Base-by-base conservation (phyloP, 345 rosid species). In the Dimocarpus longan region DNA sequence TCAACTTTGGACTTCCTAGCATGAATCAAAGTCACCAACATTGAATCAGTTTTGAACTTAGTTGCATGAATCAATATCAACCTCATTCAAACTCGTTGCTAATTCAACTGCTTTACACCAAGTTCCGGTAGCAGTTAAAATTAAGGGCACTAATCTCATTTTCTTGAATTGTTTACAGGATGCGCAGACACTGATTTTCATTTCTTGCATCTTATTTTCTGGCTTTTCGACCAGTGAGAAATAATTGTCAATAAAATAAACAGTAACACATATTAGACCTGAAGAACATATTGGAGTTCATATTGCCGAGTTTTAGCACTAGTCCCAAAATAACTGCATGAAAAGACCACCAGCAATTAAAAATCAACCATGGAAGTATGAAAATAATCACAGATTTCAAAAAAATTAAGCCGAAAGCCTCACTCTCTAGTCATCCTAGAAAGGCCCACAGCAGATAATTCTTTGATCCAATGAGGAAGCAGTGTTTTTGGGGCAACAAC, bases 391-490 rank as follows among this genome's bases (percentile, higher is more conserved):
- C 70, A 60, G 37, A 65, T 22, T 79, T 63, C n/a, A 64, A 68
- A 66, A 74, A 78, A 44, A 24, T 71, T 16, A 15, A 28, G 65
- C 71, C 21, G 77, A 73, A 83, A 70, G 76, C 75, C 96, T 77
- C 76, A 96, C 99, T 96, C 99, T 85, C 90, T 93, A 77, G 89
- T 96, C 92, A 82, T 89, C 66, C 60, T 77, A 73, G 98, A 94
- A 76, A 96, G 98, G 52, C 98, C 98, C 69, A 96, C 99, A 12
- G 73, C 82, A 60, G 94, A 86, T 80, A 96, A 82, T 86, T 96
- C 98, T 89, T 94, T 96, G 86, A 93, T 87, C 99, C 99, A 96
- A 77, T 96, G 99, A 85, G 97, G 72, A 26, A 96, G 93, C 86
- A 96, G 78, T 26, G 98, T 96, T 84, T 94, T 96, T 3, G 99